Evolutionary conservation across 306 rosid genomes (phyloP).

Genomic region (Trichosanthes truncata): DNA sequence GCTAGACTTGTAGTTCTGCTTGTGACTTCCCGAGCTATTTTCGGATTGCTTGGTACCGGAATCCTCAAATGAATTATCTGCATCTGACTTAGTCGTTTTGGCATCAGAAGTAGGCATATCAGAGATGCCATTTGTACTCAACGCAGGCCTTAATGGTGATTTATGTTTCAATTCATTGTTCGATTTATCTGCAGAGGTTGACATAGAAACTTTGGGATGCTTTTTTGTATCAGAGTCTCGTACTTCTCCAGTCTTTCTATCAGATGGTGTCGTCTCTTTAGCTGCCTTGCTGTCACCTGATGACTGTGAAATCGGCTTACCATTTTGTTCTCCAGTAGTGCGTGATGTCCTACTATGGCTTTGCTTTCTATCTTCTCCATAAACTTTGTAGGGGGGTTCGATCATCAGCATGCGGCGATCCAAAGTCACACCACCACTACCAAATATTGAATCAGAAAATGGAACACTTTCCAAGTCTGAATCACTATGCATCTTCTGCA

Average conservation of each 20-base stretch:
- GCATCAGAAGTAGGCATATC: conserved; percentile 27
- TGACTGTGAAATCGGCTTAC: conserved; percentile 30
- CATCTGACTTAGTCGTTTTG: conserved; percentile 8
- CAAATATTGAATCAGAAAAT: conserved; percentile 48
- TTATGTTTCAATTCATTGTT: conserved; percentile 26
- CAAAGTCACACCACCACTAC: conserved; percentile 32
- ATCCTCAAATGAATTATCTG: conserved; percentile 22
- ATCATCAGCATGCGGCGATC: conserved; percentile 62
- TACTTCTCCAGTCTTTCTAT: conserved; percentile 24
- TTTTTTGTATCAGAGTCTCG: conserved; percentile 28
- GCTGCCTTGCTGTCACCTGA: conserved; percentile 31
- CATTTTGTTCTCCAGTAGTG: conserved; percentile 49
- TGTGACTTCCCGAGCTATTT: conserved; percentile 20
- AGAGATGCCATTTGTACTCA: conserved; percentile 18
- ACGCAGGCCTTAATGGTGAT: conserved; percentile 19
- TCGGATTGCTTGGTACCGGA: conserved; percentile 22
- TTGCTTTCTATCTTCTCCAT: conserved; percentile 54
- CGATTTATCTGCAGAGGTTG: conserved; percentile 28
- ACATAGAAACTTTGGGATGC: conserved; percentile 22
- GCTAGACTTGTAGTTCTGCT: conserved; percentile 22
- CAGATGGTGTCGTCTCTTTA: conserved; percentile 29
- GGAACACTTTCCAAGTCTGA: conserved; percentile 66
- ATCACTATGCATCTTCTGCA: conserved; percentile 62
- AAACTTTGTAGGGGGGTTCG: conserved; percentile 56
- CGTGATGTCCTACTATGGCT: conserved; percentile 26